phyloP scores from a whole-genome alignment of 768 basidiomycete genomes.

The Saitozyma podzolica region DNA sequence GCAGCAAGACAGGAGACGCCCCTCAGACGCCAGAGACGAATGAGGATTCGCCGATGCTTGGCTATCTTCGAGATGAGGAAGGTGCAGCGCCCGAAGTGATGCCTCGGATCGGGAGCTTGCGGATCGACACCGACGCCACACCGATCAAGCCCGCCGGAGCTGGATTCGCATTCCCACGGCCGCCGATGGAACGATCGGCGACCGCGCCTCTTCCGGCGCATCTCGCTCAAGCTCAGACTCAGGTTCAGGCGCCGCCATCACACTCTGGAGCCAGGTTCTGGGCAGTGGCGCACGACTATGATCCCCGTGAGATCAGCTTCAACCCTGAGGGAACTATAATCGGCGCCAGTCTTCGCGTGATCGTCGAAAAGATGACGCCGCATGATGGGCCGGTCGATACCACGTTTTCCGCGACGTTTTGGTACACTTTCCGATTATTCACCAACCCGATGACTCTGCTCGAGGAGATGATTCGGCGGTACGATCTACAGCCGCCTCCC shows the following conservation, averaged over 20 bases:
- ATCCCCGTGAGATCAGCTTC: conserved; percentile 79
- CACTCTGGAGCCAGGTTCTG: conserved; percentile 39
- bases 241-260: too few relatives aligned
- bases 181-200: conserved; percentile 5
- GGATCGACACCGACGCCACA: conserved; percentile 4
- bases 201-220: conserved; percentile 27
- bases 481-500: conserved; percentile 64
- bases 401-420: conserved; percentile 84
- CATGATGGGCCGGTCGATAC: conserved; percentile 87
- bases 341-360: conserved; percentile 80
- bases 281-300: conserved; percentile 64
- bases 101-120: conserved; percentile 1
- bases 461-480: conserved; percentile 74
- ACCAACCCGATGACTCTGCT: conserved; percentile 74
- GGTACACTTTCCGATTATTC: conserved; percentile 92
- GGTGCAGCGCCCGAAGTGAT: background rate
- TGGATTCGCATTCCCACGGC: background rate
- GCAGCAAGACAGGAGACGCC: too few relatives aligned
- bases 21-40: too few relatives aligned
- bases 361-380: conserved; percentile 97
- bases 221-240: background rate
- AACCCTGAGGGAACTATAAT: conserved; percentile 86
- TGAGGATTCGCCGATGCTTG: conserved; percentile 13
- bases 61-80: conserved; percentile 15
- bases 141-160: background rate